These are phyloP conservation scores for Suhomyces ambrosiae DNA, from an alignment of 1,139 yeast genomes.

Conservation along the genomic window DNA sequence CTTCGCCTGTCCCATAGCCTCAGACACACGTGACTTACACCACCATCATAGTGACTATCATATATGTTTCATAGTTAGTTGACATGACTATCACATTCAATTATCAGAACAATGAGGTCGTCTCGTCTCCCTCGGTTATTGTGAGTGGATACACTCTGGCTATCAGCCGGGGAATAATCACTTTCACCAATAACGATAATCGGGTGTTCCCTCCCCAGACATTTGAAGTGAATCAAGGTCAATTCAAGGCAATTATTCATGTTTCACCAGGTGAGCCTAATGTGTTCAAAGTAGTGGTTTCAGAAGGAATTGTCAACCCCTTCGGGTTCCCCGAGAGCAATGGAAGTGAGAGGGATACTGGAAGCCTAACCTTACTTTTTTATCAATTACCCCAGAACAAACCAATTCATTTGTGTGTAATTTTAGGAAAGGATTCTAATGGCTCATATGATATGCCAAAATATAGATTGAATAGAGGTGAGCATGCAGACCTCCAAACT, in stretches of 20 bases:
- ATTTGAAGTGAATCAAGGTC: constrained; percentile 68
- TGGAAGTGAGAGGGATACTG: constrained; percentile 29
- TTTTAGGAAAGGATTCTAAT: constrained; percentile 78
- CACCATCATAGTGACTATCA: too few species aligned
- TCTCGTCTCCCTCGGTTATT: constrained; percentile 45
- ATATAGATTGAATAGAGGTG: constrained; percentile 52
- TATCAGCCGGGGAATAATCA: constrained; percentile 28
- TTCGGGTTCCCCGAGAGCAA: constrained; percentile 34
- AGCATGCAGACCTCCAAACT: constrained; percentile 69
- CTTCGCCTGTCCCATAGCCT: background rate
- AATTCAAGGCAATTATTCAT: constrained; percentile 75
- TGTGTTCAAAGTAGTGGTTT: constrained; percentile 33
- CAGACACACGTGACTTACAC: constrained; percentile 1
- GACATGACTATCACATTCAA: constrained; percentile 27
- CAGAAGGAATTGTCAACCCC: constrained; percentile 27
- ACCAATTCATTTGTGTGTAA: constrained; percentile 77
- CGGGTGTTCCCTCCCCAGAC: constrained; percentile 67
- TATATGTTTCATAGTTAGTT: too few species aligned
- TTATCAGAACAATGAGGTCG: constrained; percentile 39
- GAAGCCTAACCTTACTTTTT: constrained; percentile 45
- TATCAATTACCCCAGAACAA: constrained; percentile 67
- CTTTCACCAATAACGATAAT: constrained; percentile 42
- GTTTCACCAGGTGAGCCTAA: constrained; percentile 65
- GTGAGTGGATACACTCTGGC: constrained; percentile 35
- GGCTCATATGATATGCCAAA: constrained; percentile 73